Conservation (phyloP, 1,284 basidiomycete species). For the Apiotrichum porosum region DNA sequence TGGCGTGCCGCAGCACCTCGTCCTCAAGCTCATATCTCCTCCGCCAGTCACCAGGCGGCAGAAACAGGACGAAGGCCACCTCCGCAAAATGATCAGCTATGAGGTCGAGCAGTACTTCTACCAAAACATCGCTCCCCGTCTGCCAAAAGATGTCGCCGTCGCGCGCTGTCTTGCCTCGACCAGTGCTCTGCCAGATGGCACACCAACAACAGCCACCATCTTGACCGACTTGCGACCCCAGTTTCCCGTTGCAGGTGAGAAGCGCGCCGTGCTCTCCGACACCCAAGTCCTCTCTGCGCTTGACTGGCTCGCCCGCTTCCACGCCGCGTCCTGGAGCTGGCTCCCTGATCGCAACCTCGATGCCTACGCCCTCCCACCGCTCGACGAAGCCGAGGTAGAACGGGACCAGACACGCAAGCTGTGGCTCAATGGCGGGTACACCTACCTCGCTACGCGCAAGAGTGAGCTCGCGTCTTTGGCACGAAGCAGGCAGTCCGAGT, state of each 20-base stretch:
- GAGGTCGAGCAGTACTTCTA: conserved; percentile 19
- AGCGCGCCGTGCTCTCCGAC: conserved; percentile 1
- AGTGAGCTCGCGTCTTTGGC: conserved; percentile 7
- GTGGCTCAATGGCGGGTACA: conserved; percentile 20
- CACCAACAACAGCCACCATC: conserved; percentile 1
- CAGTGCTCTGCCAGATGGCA: not conserved
- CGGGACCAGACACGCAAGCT: not conserved
- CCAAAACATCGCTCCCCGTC: conserved; percentile 1
- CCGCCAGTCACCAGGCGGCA: not conserved
- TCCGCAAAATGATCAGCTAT: conserved; percentile 19
- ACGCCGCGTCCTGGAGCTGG: not conserved
- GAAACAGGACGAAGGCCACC: conserved; percentile 8
- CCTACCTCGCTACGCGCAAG: conserved; percentile 16
- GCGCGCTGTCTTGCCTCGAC: conserved; percentile 6
- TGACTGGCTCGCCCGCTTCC: conserved; percentile 11
- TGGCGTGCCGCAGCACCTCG: not conserved
- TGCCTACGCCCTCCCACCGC: conserved; percentile 4
- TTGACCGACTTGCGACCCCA: conserved; percentile 3
- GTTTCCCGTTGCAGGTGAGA: conserved; percentile 11
- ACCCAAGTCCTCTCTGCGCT: conserved; percentile 4
- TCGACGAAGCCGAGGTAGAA: not conserved
- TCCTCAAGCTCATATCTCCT: conserved; percentile 13
- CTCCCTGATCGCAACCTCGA: not conserved
- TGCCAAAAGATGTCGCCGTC: conserved; percentile 1
- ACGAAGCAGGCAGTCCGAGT: conserved; percentile 2